Evolutionary conservation across 768 basidiomycete genomes (phyloP).

Genomic region (Peribolospora baueri): DNA sequence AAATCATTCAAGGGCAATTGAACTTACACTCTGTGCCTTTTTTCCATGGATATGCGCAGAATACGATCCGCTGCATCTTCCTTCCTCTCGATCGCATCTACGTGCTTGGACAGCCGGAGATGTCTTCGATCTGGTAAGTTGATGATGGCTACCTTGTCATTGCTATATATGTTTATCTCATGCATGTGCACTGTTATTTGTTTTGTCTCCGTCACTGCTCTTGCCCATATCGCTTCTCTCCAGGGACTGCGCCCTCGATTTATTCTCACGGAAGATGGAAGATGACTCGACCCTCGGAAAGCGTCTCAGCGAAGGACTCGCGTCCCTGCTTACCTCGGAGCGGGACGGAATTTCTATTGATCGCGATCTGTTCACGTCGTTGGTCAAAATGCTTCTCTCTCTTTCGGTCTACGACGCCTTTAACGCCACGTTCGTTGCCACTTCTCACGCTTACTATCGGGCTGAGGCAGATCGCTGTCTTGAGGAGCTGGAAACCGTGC

Average conservation of each 20-base stretch:
- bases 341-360: constrained; percentile 73
- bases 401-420: constrained; percentile 43
- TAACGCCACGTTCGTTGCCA: constrained; percentile 48
- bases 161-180: not conserved
- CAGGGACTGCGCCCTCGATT: constrained; percentile 31
- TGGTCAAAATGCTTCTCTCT: constrained; percentile 9
- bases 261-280: constrained; percentile 33
- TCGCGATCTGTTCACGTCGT: constrained; percentile 56
- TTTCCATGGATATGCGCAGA: constrained; percentile 18
- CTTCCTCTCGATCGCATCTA: constrained; percentile 50
- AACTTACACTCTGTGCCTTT: not conserved
- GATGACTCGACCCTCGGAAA: constrained; percentile 25
- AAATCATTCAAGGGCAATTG: too few relatives aligned
- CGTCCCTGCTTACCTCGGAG: constrained; percentile 33
- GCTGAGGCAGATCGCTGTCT: constrained; percentile 44
- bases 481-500: constrained; percentile 43
- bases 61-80: constrained; percentile 35
- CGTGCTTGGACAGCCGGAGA: constrained; percentile 23
- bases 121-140: constrained; percentile 28
- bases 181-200: not conserved
- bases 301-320: constrained; percentile 26
- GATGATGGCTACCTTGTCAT: too few relatives aligned
- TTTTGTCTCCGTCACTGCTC: not conserved
- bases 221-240: not conserved
- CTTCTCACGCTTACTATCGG: constrained; percentile 54